phyloP scores from a whole-genome alignment of 1,139 yeast genomes.

The Hansenula lynferdii region DNA sequence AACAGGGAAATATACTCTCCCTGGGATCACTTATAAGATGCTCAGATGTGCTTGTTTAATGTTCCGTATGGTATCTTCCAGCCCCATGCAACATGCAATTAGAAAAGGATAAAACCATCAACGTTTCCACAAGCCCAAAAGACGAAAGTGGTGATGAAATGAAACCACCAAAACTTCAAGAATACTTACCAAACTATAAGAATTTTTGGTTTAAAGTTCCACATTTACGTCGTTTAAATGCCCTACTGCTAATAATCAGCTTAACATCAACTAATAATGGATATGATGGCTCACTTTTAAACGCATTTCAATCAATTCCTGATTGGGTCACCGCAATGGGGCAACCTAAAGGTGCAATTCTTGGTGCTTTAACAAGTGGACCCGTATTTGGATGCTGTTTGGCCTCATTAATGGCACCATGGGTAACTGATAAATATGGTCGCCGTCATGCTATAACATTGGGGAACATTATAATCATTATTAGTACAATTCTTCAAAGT shows the following conservation, averaged over 20 bases:
- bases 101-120: conserved; percentile 5
- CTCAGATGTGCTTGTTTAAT: too few relatives aligned
- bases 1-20: too few relatives aligned
- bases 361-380: conserved; percentile 46
- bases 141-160: conserved; percentile 4
- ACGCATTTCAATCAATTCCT: conserved; percentile 41
- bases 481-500: conserved; percentile 43
- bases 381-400: conserved; percentile 40
- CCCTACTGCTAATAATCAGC: conserved; percentile 33
- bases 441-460: conserved; percentile 37
- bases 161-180: conserved; percentile 7
- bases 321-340: conserved; percentile 35
- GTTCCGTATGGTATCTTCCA: too few relatives aligned
- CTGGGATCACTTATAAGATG: too few relatives aligned
- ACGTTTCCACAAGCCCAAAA: background rate
- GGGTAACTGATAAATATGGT: conserved; percentile 39
- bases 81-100: too few relatives aligned
- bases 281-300: conserved; percentile 47
- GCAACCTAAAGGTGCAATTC: conserved; percentile 34
- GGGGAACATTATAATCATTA: conserved; percentile 36
- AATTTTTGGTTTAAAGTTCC: conserved; percentile 30
- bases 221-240: conserved; percentile 33
- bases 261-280: conserved; percentile 46
- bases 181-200: conserved; percentile 24
- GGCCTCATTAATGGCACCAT: conserved; percentile 23